These are phyloP conservation scores for Solanum virginianum DNA, from an alignment of 257 asterid species.

Conservation along the genomic window DNA sequence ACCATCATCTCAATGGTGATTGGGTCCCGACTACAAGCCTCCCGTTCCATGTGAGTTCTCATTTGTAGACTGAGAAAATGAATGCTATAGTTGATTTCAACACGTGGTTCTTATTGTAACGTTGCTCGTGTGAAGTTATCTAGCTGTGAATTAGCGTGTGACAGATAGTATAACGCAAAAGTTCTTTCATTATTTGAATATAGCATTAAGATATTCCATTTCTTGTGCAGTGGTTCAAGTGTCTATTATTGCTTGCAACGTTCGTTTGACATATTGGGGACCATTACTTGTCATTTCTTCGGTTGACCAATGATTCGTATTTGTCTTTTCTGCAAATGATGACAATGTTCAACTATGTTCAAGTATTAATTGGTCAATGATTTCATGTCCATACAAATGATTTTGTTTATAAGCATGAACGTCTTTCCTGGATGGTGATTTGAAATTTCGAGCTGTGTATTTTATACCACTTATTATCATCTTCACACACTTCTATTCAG, in stretches of 20 bases:
- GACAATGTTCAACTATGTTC: background rate
- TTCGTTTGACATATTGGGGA: background rate
- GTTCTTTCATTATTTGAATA: background rate
- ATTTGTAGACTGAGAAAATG: background rate
- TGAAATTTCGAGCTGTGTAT: background rate
- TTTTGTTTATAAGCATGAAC: no score
- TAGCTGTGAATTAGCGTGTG: background rate
- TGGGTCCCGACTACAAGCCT: background rate
- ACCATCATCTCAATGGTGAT: background rate
- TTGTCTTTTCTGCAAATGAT: background rate
- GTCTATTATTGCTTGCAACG: background rate
- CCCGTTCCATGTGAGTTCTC: background rate
- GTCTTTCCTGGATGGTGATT: background rate
- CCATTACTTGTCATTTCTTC: background rate
- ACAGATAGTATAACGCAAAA: background rate
- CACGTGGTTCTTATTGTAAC: background rate
- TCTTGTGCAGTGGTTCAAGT: background rate
- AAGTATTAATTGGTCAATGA: background rate
- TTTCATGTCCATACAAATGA: background rate
- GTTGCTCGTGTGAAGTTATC: background rate
- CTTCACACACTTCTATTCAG: no score
- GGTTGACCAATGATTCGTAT: background rate
- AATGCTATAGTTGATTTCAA: background rate
- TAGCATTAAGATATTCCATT: background rate
- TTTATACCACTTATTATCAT: no score